Conservation (phyloP, 2,329 filamentous ascomycete species). For the Fusarium tjaetaba region DNA sequence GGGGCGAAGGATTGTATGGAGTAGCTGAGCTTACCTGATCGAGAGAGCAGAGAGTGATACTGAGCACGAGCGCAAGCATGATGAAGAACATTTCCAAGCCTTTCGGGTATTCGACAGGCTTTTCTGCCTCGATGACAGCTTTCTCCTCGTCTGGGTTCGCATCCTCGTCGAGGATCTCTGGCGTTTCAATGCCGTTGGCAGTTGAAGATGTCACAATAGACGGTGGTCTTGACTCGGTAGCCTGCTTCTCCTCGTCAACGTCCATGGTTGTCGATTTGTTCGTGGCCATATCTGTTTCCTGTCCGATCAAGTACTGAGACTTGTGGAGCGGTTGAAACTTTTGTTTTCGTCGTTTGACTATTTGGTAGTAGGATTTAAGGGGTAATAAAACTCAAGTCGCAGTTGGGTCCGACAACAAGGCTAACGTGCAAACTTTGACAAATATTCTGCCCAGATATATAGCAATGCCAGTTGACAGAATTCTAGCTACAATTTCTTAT, state of each 20-base stretch:
- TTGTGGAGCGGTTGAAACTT: fast-evolving
- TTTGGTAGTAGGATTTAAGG: fast-evolving
- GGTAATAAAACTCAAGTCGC: background rate
- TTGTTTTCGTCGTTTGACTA: fast-evolving
- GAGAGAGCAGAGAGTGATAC: background rate
- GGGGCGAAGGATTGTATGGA: fast-evolving
- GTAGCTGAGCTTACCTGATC: background rate
- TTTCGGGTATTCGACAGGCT: background rate
- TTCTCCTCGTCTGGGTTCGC: fast-evolving
- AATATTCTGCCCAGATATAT: fast-evolving
- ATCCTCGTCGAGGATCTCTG: fast-evolving
- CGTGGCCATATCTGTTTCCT: fast-evolving
- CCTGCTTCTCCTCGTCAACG: background rate
- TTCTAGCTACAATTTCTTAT: fast-evolving
- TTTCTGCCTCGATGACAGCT: fast-evolving
- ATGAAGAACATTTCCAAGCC: background rate
- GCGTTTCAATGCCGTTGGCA: background rate
- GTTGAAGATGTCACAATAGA: background rate
- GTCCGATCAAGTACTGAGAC: fast-evolving
- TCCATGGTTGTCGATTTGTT: background rate
- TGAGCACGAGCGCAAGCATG: background rate
- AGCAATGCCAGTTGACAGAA: fast-evolving
- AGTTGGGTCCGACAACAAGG: background rate
- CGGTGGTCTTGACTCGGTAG: background rate
- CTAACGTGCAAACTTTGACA: background rate